These are phyloP conservation scores for Vitellaria paradoxa DNA, from an alignment of 179 eudicot species.

Conservation along the genomic window DNA sequence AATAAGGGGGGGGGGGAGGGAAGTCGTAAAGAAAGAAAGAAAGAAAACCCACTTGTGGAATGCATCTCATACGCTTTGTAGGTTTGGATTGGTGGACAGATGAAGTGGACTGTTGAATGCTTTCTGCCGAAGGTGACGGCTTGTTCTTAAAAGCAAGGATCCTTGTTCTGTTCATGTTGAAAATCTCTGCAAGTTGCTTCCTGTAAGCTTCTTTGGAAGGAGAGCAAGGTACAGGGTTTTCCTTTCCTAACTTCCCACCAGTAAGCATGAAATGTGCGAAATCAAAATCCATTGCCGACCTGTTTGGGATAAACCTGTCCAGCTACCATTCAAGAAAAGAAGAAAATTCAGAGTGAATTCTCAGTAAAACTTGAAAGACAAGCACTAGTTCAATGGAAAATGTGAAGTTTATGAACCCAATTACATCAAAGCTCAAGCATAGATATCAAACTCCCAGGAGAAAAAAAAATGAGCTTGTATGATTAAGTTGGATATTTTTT, in stretches of 20 bases:
- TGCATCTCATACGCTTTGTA: conserved; percentile 53
- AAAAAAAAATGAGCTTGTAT: no score
- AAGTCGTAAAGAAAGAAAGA: neutral
- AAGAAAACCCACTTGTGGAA: conserved; percentile 57
- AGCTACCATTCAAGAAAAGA: conserved; percentile 30
- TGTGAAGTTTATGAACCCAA: neutral
- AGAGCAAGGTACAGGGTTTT: conserved; percentile 59
- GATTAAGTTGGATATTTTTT: no score
- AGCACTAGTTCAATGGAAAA: neutral
- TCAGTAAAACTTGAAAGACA: neutral
- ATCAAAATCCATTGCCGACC: conserved; percentile 88
- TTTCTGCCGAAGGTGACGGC: conserved; percentile 57
- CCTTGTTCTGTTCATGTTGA: conserved; percentile 79
- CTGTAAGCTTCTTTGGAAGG: conserved; percentile 78
- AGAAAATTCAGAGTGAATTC: conserved; percentile 19
- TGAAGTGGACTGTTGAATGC: conserved; percentile 36
- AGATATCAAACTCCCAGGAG: neutral
- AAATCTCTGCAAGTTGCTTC: conserved; percentile 68
- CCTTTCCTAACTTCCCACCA: conserved; percentile 67
- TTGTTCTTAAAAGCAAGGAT: conserved; percentile 88
- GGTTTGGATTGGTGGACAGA: conserved; percentile 50
- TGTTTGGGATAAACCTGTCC: conserved; percentile 88
- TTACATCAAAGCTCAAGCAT: neutral
- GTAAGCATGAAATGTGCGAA: conserved; percentile 82
- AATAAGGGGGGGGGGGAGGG: neutral